Base-by-base conservation (phyloP, 192 early-diverging fungal genomes). In the Backusella psychrophila region DNA sequence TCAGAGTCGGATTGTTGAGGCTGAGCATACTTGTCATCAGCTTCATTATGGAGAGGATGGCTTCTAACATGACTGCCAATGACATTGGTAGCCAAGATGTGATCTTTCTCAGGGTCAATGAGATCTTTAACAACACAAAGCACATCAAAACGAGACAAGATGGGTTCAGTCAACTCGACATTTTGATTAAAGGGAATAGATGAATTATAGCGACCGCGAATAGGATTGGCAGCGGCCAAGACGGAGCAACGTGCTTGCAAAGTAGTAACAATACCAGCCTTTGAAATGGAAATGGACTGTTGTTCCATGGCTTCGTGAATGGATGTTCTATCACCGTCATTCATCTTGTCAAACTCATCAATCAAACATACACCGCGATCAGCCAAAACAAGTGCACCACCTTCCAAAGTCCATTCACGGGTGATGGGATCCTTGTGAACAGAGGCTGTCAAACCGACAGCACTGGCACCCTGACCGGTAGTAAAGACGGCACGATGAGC, bases 121-220 rank as follows among this genome's bases (percentile, higher is more conserved):
- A 88, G 89, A 85, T 99, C 98, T 75, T 95, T 91, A 33, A 99
- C 96, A 9, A 99, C 98, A 80, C 96, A 97, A 1, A 99, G 88
- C 2, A 97, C 89, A 85, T 99, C 98, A 74, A 99, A 99, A 80
- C 98, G 96, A 29, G 98, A 99, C 77, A 99, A 78, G 77, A 99
- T 99, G 19, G 98, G 98, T 78, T 99, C 98, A 0, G 98, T 99
- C 75, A 99, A 85, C 82, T 99, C 96, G 23, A 99, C 98, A 77
- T 99, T 99, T 81, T 96, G 92, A 41, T 95, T 95, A 73, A 99
- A 97, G 0, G 96, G 93, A 23, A 97, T 89, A 46, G 93, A 91
- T n/a, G 94, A 88, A 74, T 94, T 93, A 83, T 96, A 96, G 46
- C 94, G 90, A 63, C 94, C 94, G 52, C 93, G 89, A 65, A 94